These are phyloP conservation scores for Calycina herbarum DNA, from an alignment of 2,329 filamentous ascomycete species.

Conservation along the genomic window DNA sequence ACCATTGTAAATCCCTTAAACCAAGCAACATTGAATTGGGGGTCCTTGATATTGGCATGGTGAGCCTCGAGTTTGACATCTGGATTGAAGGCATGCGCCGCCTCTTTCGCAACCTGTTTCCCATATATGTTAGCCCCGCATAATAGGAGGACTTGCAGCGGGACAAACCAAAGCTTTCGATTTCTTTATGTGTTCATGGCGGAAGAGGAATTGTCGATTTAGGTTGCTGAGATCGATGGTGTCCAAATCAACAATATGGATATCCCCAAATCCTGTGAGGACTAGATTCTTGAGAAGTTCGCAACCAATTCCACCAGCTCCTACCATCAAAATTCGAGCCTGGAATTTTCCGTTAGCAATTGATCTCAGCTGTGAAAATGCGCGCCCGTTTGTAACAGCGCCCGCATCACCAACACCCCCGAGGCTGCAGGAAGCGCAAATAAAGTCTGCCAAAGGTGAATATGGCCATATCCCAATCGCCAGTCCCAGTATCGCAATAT, in stretches of 20 bases:
- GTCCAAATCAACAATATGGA: constrained; percentile 94
- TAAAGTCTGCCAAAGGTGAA: neutral
- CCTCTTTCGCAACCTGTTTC: constrained; percentile 82
- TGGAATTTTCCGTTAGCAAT: constrained; percentile 46
- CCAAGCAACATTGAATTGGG: constrained; percentile 83
- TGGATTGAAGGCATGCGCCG: constrained; percentile 86
- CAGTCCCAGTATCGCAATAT: neutral
- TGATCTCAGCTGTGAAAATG: constrained; percentile 9
- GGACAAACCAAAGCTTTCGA: constrained; percentile 80
- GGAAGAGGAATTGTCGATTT: constrained; percentile 95
- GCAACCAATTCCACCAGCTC: constrained; percentile 95
- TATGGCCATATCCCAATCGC: neutral
- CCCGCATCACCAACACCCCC: neutral
- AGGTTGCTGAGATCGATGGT: constrained; percentile 98
- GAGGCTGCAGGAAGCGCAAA: neutral
- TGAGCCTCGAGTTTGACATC: constrained; percentile 82
- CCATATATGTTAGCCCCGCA: constrained; percentile 15
- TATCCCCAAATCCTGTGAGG: constrained; percentile 85
- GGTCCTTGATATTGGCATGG: constrained; percentile 93
- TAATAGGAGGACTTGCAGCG: neutral
- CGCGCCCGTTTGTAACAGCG: neutral
- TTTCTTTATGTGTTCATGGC: constrained; percentile 97
- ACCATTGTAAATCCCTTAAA: constrained; percentile 81
- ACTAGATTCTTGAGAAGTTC: constrained; percentile 97
- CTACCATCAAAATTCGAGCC: constrained; percentile 89